Percentiles rank a stretch among this genome's conserved stretches.
Evolutionary conservation across 1,284 basidiomycete species (phyloP).

Genomic region (Boletus subluridellus): DNA sequence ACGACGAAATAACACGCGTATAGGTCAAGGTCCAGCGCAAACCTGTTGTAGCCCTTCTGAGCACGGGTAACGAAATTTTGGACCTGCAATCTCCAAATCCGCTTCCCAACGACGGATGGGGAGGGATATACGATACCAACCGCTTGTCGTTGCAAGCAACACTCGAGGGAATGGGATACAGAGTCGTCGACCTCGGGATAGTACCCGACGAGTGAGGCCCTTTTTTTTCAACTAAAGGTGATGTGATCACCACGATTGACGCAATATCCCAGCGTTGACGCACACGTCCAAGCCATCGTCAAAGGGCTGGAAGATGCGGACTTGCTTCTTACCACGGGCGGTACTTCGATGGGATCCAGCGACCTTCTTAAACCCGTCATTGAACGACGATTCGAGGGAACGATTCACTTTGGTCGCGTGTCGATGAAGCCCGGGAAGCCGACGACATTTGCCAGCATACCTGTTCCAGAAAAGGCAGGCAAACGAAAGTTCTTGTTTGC

Average conservation of each 20-base stretch:
- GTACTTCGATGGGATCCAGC: constrained; percentile 86
- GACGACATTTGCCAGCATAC: constrained; percentile 82
- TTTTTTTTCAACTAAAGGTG: not conserved
- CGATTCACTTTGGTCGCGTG: constrained; percentile 76
- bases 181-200: constrained; percentile 80
- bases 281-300: constrained; percentile 58
- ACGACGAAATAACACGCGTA: not conserved
- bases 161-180: constrained; percentile 69
- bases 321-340: constrained; percentile 79
- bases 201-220: constrained; percentile 59
- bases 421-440: constrained; percentile 75
- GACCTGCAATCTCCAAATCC: constrained; percentile 53
- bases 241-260: constrained; percentile 2
- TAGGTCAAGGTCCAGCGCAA: constrained; percentile 67
- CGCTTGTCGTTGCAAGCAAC: constrained; percentile 71
- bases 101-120: constrained; percentile 50
- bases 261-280: constrained; percentile 45
- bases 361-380: constrained; percentile 87
- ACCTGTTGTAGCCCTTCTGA: constrained; percentile 75
- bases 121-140: constrained; percentile 80
- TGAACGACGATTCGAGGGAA: constrained; percentile 71
- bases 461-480: constrained; percentile 31
- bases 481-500: constrained; percentile 69
- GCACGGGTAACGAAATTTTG: constrained; percentile 81
- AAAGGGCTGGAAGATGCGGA: constrained; percentile 64